Conservation (phyloP, 805 yeast species). For the Sugiyamaella smithiae region DNA sequence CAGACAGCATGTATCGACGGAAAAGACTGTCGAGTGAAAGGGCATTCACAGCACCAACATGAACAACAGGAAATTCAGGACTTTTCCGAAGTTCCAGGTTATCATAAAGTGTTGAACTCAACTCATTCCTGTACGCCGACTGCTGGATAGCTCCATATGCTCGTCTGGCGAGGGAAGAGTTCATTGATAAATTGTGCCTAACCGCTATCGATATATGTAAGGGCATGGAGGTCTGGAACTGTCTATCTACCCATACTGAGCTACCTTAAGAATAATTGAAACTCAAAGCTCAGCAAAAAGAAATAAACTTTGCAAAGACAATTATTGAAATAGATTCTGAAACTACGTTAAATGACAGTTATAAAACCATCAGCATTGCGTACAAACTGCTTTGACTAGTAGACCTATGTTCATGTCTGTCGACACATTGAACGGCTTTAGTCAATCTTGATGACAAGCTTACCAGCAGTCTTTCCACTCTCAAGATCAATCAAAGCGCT, state of each 20-base stretch:
- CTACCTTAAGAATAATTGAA: too few relatives aligned
- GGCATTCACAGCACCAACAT: conserved; percentile 53
- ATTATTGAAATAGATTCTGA: too few relatives aligned
- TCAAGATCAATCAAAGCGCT: conserved; percentile 62
- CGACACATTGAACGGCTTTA: too few relatives aligned
- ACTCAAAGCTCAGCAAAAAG: too few relatives aligned
- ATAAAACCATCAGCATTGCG: too few relatives aligned
- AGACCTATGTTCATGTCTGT: too few relatives aligned
- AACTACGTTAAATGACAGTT: too few relatives aligned
- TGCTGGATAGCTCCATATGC: background rate
- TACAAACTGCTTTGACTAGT: too few relatives aligned
- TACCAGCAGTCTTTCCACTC: conserved; percentile 71
- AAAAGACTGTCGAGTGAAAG: conserved; percentile 52
- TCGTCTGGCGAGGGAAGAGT: background rate
- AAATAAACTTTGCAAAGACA: too few relatives aligned
- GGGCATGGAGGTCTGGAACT: too few relatives aligned
- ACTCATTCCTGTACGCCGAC: background rate
- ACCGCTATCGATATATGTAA: conserved; percentile 4
- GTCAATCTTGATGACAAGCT: conserved; percentile 38
- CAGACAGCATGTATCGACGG: conserved; percentile 55
- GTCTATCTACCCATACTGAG: too few relatives aligned
- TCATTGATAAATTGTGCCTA: conserved; percentile 4
- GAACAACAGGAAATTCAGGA: conserved; percentile 25
- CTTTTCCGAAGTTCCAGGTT: conserved; percentile 6
- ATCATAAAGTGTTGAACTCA: conserved; percentile 14